Base-by-base conservation (phyloP, 164 flowering plant genomes). In the Berberis vulgaris region DNA sequence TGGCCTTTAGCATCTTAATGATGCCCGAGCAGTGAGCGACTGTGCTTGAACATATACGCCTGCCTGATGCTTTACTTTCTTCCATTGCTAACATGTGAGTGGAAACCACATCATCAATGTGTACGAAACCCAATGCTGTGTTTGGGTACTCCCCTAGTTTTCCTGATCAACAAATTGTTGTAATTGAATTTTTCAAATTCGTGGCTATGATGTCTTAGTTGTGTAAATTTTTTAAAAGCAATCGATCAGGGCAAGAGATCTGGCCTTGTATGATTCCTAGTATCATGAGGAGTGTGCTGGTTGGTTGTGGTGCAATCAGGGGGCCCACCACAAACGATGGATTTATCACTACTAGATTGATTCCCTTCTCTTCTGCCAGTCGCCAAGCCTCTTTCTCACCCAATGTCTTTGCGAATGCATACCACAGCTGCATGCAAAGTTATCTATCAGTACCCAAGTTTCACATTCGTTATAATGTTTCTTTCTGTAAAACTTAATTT, bases 81-180 rank as follows among this genome's bases (percentile, higher is more conserved):
- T 86, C 91, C 99, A 94, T 94, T 7, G 91, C 99, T 10, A 89
- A 57, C 9, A 85, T 72, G 73, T 94, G 97, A 7, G 86, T 85
- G 26, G 79, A 78, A 9, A 87, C 79, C 41, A 84, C 97, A 65
- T 91, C 97, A 6, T 95, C 87, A 59, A 89, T 86, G 82, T 91
- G 97, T 61, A 91, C 92, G 58, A 94, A 91, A 45, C 97, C 99
- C 7, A 89, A 57, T 1, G 73, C 82, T 6, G 65, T 75, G 73
- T 94, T 87, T 57, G 94, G 94, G 52, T 83, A 87, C 50, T 77
- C 86, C 6, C 80, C 84, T 45, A 46, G 45, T 53, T 65, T 6
- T 66, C 96, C 98, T 87, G 60, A 60, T 49, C 40, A 55, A 60
- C 11, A 53, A 46, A 58, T 40, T 41, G 9, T 12, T 4, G 11